Evolutionary conservation across 768 basidiomycete species (phyloP).

Genomic region (Lactarius sp.): DNA sequence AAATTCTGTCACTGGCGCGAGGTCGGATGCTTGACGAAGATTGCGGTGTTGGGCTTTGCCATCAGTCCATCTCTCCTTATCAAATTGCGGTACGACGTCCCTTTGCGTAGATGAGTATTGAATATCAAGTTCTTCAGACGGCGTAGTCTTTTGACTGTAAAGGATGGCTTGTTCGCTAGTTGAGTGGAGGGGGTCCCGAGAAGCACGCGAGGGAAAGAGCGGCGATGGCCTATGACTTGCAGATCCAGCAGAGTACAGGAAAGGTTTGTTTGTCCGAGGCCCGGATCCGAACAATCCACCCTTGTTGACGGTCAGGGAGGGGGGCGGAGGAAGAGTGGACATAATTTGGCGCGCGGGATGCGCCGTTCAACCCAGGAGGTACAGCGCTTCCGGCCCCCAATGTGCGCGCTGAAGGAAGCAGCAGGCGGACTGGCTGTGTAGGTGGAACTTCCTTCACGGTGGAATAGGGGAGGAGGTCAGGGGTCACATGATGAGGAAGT

Average conservation of each 20-base stretch:
- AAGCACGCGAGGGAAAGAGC: constrained; percentile 2
- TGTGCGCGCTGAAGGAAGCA: not conserved
- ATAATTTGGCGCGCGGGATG: not conserved
- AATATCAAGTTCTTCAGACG: not conserved
- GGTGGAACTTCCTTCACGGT: not conserved
- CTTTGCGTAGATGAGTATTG: not conserved
- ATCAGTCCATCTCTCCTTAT: not conserved
- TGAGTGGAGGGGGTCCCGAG: not conserved
- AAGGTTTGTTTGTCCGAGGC: constrained; percentile 3
- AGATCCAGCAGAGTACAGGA: constrained; percentile 5
- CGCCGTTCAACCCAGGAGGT: constrained; percentile 13
- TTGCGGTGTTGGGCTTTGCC: not conserved
- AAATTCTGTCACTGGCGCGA: constrained; percentile 12
- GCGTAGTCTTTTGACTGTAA: not conserved
- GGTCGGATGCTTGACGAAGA: not conserved
- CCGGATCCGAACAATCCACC: constrained; percentile 8
- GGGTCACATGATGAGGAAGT: too few species aligned
- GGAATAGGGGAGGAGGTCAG: too few species aligned
- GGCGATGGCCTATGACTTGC: constrained; percentile 5
- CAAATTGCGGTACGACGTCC: not conserved
- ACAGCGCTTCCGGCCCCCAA: not conserved
- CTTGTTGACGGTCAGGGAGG: not conserved
- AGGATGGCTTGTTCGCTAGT: not conserved
- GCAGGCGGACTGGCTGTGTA: not conserved
- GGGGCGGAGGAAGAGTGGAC: not conserved